phyloP scores from a whole-genome alignment of 805 yeast genomes.

The Candida namnaoensis region DNA sequence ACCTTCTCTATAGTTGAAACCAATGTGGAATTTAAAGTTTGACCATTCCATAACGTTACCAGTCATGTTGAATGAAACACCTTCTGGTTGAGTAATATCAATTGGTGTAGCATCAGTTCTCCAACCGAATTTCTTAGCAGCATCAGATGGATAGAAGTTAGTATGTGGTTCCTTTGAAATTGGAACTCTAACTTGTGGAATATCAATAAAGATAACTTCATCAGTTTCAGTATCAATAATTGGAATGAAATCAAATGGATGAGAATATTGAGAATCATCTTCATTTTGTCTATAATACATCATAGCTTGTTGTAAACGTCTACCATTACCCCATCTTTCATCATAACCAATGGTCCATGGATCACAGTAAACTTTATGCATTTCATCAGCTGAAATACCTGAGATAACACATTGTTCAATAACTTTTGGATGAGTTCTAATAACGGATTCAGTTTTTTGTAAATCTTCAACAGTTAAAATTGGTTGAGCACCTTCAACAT shows the following conservation, averaged over 20 bases:
- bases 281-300: constrained; percentile 69
- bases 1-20: constrained; percentile 83
- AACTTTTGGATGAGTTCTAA: constrained; percentile 64
- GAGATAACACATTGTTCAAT: constrained; percentile 64
- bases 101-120: constrained; percentile 61
- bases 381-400: constrained; percentile 48
- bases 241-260: constrained; percentile 76
- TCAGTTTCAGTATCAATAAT: constrained; percentile 66
- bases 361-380: constrained; percentile 49
- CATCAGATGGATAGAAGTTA: constrained; percentile 59
- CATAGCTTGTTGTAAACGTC: constrained; percentile 74
- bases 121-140: constrained; percentile 54
- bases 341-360: constrained; percentile 69
- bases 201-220: constrained; percentile 66
- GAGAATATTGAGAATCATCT: constrained; percentile 63
- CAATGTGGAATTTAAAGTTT: constrained; percentile 69
- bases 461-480: constrained; percentile 66
- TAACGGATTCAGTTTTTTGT: constrained; percentile 49
- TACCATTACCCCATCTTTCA: constrained; percentile 70
- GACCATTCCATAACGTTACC: constrained; percentile 72
- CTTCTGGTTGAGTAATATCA: constrained; percentile 71
- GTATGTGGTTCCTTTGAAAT: constrained; percentile 61
- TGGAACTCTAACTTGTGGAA: constrained; percentile 68
- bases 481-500: constrained; percentile 60
- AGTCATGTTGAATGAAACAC: constrained; percentile 66